Conservation (phyloP, 2,329 filamentous ascomycete genomes). For the Fusarium aywerte region DNA sequence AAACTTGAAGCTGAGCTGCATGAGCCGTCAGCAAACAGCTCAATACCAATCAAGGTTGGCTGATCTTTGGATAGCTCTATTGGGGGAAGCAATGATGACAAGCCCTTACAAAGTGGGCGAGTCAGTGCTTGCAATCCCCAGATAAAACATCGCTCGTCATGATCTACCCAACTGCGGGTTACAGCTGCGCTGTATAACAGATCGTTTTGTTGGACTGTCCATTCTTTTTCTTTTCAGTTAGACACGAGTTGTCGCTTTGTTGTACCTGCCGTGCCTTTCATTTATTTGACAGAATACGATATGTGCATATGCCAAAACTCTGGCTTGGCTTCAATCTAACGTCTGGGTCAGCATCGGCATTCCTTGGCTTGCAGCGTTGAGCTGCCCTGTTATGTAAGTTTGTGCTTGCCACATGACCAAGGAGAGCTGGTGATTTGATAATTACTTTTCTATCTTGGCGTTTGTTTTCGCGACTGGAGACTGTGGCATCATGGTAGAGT, state of each 20-base stretch:
- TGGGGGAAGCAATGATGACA: not conserved
- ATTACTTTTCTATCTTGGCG: slow-evolving; percentile 36
- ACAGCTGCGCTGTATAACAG: not conserved
- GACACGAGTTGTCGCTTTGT: too few species aligned
- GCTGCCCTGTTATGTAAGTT: slow-evolving; percentile 29
- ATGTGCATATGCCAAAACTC: slow-evolving; percentile 1
- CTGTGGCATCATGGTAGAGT: slow-evolving; percentile 33
- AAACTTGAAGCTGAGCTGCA: not conserved
- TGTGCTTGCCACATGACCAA: slow-evolving; percentile 40
- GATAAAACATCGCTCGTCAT: not conserved
- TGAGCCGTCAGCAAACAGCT: not conserved
- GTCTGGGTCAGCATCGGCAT: slow-evolving; percentile 36
- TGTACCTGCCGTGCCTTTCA: too few species aligned
- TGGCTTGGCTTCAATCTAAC: slow-evolving; percentile 41
- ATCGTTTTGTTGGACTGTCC: not conserved
- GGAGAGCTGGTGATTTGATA: slow-evolving; percentile 40
- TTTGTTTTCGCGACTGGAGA: slow-evolving; percentile 38
- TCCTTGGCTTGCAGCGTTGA: slow-evolving; percentile 39
- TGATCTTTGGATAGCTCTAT: not conserved
- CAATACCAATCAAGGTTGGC: not conserved
- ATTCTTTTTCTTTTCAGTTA: not conserved
- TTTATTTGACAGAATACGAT: not conserved
- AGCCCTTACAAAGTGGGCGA: not conserved
- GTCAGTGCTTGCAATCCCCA: not conserved
- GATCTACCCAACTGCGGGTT: not conserved